Evolutionary conservation across 768 basidiomycete genomes (phyloP), one percentile per base, ranked within the genome.

Genomic region (Tulasnella sp.): DNA sequence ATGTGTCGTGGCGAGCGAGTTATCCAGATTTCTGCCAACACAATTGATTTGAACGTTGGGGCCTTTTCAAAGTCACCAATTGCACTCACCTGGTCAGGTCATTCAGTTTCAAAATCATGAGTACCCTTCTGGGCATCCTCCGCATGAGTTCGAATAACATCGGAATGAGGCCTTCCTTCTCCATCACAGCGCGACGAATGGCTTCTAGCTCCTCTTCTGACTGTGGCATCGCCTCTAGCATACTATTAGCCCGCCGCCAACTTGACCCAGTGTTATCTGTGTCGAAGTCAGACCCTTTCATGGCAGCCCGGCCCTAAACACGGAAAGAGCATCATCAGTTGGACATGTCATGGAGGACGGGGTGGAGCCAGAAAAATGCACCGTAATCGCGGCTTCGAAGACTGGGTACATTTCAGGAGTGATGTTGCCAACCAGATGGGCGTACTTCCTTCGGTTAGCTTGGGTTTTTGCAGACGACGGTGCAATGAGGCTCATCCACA

Each of bases 351-450:
- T 29, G 11, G 26, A 24, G 8, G 3, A 48, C 11, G 7, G 47
- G 7, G 10, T 23, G 3, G 44, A 27, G 21, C 15, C 19, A 26
- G 34, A 32, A 19, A 17, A 15, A 3, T 29, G n/a, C n/a, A 59
- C 58, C n/a, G 94, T 97, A 47, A 98, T 84, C 13, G 94, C 94
- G 21, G 91, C 89, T 71, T 97, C 92, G 63, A 98, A 93, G 10
- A 96, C 79, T 8, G 92, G 88, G 69, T 96, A 98, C 87, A 94
- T 77, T 61, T 92, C 90, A 43, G 86, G 82, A 3, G 82, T 84
- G 60, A 98, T 86, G 67, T 95, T 95, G 3, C 91, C 96, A 10
- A 97, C 91, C 1, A 91, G 71, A 66, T 86, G 77, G 1, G 96
- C 96, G 67, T 94, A 97, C 71, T 88, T 87, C 58, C 83, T 77